phyloP scores from a whole-genome alignment of 2,329 filamentous ascomycete genomes.

The Talaromyces sp. region DNA sequence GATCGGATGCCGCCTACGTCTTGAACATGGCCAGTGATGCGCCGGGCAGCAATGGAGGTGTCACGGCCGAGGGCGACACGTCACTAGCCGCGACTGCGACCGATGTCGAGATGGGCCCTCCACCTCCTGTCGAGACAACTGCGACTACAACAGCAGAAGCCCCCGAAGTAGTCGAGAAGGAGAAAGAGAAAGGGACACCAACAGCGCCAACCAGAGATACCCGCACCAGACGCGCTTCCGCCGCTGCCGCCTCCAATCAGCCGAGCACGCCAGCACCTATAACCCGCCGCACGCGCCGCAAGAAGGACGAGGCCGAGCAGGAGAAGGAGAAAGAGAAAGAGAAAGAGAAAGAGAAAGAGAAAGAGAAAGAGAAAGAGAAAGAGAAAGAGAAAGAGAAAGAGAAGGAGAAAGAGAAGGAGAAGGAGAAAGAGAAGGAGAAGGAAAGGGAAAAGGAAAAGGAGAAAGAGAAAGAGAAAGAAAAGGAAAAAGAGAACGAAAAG shows the following conservation, averaged over 20 bases:
- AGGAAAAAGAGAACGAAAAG: conserved; percentile 17
- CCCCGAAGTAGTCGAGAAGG: conserved; percentile 4
- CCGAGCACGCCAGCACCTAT: conserved; percentile 12
- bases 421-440: conserved; percentile 16
- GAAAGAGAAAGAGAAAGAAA: no score
- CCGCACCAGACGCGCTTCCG: conserved; percentile 27
- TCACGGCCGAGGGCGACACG: conserved; percentile 12
- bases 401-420: conserved; percentile 6
- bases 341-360: conserved; percentile 19
- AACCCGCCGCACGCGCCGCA: conserved; percentile 31
- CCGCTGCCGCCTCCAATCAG: conserved; percentile 14
- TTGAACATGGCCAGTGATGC: conserved; percentile 25
- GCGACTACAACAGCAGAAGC: conserved; percentile 10
- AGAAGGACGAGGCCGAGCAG: conserved; percentile 28
- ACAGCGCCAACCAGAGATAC: conserved; percentile 17
- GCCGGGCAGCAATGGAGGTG: conserved; percentile 16
- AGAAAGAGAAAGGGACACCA: conserved; percentile 5
- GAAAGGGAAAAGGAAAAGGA: no score
- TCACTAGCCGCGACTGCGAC: neutral
- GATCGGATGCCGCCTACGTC: neutral
- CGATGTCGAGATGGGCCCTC: conserved; percentile 8
- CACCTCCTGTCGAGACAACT: conserved; percentile 8
- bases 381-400: conserved; percentile 20
- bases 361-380: conserved; percentile 17
- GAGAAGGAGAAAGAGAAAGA: conserved; percentile 22